phyloP scores from a whole-genome alignment of 176 grass and related monocot species.

The Tuctoria greenei region DNA sequence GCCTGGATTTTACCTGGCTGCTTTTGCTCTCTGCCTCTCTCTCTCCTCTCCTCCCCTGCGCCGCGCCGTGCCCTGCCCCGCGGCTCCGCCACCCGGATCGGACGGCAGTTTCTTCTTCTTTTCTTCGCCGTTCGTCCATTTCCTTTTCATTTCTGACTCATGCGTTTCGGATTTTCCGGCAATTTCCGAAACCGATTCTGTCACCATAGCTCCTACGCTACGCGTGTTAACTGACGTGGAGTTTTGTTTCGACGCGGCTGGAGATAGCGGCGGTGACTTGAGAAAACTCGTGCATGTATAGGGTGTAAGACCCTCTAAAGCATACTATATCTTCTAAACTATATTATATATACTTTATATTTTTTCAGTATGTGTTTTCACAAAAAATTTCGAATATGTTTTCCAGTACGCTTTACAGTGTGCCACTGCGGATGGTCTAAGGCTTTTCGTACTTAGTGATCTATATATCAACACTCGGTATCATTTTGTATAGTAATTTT shows the following conservation, averaged over 20 bases:
- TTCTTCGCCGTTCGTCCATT: background rate
- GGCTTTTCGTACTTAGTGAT: too few species aligned
- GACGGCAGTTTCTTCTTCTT: background rate
- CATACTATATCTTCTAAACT: too few species aligned
- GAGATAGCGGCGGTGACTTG: background rate
- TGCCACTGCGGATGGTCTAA: too few species aligned
- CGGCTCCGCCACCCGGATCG: background rate
- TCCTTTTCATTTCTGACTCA: background rate
- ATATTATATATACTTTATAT: too few species aligned
- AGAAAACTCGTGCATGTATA: background rate
- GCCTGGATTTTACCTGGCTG: constrained; percentile 41
- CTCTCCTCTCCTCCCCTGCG: background rate
- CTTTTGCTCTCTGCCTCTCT: background rate
- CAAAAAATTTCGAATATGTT: too few species aligned
- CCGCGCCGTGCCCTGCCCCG: background rate
- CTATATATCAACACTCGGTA: too few species aligned
- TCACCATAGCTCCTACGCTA: background rate
- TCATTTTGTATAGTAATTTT: too few species aligned
- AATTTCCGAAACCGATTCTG: background rate
- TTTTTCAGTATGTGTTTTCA: too few species aligned
- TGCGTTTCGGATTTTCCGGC: background rate
- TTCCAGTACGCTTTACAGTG: too few species aligned
- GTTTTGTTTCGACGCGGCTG: background rate
- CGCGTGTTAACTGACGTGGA: background rate
- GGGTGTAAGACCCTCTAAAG: too few species aligned